Base-by-base conservation (phyloP, 139 green algal species). In the Tetradesmus lagerheimii region DNA sequence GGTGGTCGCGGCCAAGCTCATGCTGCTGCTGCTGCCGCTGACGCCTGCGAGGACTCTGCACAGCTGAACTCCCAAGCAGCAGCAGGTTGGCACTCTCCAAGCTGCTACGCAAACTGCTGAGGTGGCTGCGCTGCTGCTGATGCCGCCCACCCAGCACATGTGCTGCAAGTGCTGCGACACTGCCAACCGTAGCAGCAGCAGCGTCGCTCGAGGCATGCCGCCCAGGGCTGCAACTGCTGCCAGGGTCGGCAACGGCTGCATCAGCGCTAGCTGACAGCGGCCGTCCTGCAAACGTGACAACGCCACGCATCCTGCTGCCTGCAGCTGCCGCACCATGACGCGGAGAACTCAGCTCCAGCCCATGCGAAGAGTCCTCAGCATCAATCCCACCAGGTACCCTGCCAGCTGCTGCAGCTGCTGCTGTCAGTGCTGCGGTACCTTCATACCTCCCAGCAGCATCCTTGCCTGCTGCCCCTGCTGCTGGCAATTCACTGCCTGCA, bases 1-100 rank as follows among this genome's bases (percentile, higher is more conserved):
- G 23, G 27, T 4, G 34, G 34, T 18, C 18, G 27, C 27, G 4
- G 29, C 80, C 75, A 31, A 45, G 23, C n/a, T 29, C n/a, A 41
- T 83, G 76, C 76, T 82, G 76, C 80, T 86, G 80, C 77, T 86
- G 80, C 84, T 80, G 84, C 39, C 75, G 84, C 77, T 50, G 53
- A 0, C 29, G n/a, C 45, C 20, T 29, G 31, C 85, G 39, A 41
- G 29, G 66, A 43, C 77, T 83, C 64, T 83, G n/a, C 80, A 74
- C n/a, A 39, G 31, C 34, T 35, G 43, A n/a, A 11, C 43, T 74
- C 8, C 85, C 45, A 34, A 89, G 20, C 43, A 83, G 43, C 39
- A 74, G 34, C 38, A 88, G n/a, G 18, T 87, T 34, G 38, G 82
- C 82, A n/a, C 75, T 53, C 27, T 88, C 83, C 25, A 88, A 11